Evolutionary conservation across 208 protist genomes (phyloP).

Genomic region (Polymyxa betae): DNA sequence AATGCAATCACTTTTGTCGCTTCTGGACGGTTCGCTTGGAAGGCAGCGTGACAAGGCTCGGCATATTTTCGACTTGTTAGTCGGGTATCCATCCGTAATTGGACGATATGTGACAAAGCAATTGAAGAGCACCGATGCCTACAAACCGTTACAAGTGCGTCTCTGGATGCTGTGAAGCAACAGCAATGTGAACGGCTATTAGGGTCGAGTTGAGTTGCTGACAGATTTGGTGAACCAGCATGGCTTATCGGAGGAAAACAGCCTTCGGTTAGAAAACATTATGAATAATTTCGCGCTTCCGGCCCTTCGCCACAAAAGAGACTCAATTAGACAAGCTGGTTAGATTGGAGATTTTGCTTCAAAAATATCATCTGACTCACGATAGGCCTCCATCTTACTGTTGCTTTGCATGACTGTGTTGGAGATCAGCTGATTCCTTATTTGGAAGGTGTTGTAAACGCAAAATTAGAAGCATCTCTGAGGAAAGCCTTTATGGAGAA

Average conservation of each 20-base stretch:
- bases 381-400: not conserved
- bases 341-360: too few species aligned
- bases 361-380: too few species aligned
- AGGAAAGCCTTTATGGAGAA: not conserved
- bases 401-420: not conserved
- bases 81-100: not conserved
- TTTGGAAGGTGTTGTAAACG: not conserved
- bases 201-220: not conserved
- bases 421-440: not conserved
- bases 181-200: too few species aligned
- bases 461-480: not conserved
- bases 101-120: not conserved
- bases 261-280: not conserved
- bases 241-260: not conserved
- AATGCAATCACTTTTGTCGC: not conserved
- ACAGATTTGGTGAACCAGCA: not conserved
- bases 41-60: not conserved
- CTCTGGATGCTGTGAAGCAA: too few species aligned
- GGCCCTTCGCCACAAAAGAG: not conserved
- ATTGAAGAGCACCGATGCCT: not conserved
- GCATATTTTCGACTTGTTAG: not conserved
- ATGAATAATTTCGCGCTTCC: not conserved
- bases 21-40: not conserved
- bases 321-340: not conserved
- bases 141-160: not conserved